phyloP scores from a whole-genome alignment of 495 filamentous ascomycete genomes.

The Glonium stellatum region DNA sequence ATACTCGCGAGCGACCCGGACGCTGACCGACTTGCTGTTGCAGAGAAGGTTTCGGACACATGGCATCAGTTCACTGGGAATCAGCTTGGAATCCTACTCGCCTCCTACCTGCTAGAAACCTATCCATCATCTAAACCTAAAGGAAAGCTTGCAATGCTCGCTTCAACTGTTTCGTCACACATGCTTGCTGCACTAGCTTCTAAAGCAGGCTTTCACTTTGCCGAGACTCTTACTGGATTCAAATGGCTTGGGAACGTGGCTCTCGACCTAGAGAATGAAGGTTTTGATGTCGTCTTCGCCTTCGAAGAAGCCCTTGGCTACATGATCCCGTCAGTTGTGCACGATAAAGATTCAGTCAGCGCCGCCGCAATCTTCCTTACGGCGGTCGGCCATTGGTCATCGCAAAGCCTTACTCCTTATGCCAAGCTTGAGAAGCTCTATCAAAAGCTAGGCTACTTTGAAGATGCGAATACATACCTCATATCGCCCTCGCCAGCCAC shows the following conservation, averaged over 20 bases:
- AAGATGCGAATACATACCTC: constrained; percentile 62
- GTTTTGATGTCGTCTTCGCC: constrained; percentile 52
- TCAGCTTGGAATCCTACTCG: constrained; percentile 59
- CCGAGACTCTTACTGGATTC: constrained; percentile 66
- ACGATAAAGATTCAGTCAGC: constrained; percentile 66
- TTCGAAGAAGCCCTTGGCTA: constrained; percentile 72
- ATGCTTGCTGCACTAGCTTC: constrained; percentile 58
- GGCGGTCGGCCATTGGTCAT: constrained; percentile 49
- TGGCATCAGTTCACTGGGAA: constrained; percentile 66
- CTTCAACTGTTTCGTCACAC: constrained; percentile 58
- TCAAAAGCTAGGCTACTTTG: constrained; percentile 55
- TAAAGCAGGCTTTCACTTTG: constrained; percentile 49
- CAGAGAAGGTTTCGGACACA: constrained; percentile 49
- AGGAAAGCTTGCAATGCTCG: constrained; percentile 47
- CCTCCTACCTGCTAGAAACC: constrained; percentile 49
- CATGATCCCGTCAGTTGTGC: constrained; percentile 60
- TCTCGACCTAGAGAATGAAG: constrained; percentile 24
- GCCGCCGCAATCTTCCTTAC: constrained; percentile 59
- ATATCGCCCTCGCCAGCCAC: constrained; percentile 49
- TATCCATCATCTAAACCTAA: constrained; percentile 33
- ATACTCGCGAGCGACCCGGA: constrained; percentile 67
- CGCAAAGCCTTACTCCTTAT: constrained; percentile 50
- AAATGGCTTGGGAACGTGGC: constrained; percentile 58
- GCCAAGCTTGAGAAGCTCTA: constrained; percentile 57
- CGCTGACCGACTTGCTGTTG: constrained; percentile 64